Base-by-base conservation (phyloP, 2,329 filamentous ascomycete species). In the Diaporthe ilicicola region DNA sequence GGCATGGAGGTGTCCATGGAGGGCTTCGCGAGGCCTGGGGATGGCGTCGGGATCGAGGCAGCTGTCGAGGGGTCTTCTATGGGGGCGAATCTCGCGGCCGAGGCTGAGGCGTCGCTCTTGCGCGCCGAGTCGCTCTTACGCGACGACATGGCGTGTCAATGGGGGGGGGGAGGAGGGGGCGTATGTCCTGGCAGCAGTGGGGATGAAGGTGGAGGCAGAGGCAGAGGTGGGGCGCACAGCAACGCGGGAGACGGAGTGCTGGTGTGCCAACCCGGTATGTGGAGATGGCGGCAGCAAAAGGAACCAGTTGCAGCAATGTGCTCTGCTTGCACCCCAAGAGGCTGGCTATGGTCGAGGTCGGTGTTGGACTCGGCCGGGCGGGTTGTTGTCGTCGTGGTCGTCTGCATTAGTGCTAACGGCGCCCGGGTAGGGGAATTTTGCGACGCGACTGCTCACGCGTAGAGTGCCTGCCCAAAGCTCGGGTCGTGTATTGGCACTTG, bases 81-180 rank as follows among this genome's bases (percentile, higher is more conserved):
- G 34, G 81, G 81, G 48, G 82, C 82, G 55, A 85, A 83, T 42
- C 82, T 81, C 10, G 84, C 82, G 67, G 81, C 82, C 7, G 86
- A 84, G 59, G 82, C 82, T 13, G 86, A 84, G 53, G 82, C 82
- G 74, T 86, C 84, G 81, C 82, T 84, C 73, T 80, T 82, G 73
- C 82, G 82, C 51, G 77, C 69, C 34, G 80, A 76, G 74, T 88
- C 87, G 73, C 84, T 86, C 78, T 90, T 91, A 67, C 86, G 84
- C 32, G 88, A 83, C 59, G 88, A 86, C 88, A 90, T 90, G 68
- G 75, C 73, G 74, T 59, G 69, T 69, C 10, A 17, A 24, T 34
- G 15, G 5, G 15, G 19, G 22, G 34, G 24, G 17, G 65, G 44
- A 39, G 29, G n/a, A 12, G 15, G 19, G 22, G 34, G 24, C 24